phyloP scores from a whole-genome alignment of 225 moss, liverwort and hornwort genomes.

The Lunularia cruciata region DNA sequence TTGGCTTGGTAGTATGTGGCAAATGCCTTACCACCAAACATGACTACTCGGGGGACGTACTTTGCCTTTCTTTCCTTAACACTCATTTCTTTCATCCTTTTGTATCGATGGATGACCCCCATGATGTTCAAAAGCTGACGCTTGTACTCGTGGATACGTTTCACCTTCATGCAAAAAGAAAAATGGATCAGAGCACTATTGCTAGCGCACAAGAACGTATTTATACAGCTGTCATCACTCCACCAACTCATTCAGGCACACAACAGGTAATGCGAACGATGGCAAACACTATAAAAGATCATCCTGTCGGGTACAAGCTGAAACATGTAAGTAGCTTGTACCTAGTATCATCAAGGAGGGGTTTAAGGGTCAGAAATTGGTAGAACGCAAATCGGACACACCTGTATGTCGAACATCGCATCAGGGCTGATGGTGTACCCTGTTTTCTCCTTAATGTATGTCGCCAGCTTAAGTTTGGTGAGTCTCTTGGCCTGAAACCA shows the following conservation, averaged over 20 bases:
- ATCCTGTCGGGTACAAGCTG: too few relatives aligned
- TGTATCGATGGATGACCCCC: conserved; percentile 89
- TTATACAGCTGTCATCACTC: not conserved
- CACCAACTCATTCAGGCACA: not conserved
- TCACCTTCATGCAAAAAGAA: conserved; percentile 53
- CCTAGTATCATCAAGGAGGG: too few relatives aligned
- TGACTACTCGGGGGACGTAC: conserved; percentile 85
- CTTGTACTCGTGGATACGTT: conserved; percentile 97
- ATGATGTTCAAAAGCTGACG: conserved; percentile 95
- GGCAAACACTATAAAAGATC: not conserved
- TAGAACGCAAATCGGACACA: conserved; percentile 12
- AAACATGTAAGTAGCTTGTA: too few relatives aligned
- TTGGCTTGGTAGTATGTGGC: conserved; percentile 91
- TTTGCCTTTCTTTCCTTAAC: conserved; percentile 61
- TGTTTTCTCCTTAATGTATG: conserved; percentile 72
- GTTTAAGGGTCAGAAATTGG: too few relatives aligned
- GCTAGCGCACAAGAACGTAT: too few relatives aligned
- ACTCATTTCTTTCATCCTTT: conserved; percentile 85
- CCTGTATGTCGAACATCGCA: conserved; percentile 91
- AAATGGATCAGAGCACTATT: not conserved
- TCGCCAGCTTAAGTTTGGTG: conserved; percentile 65
- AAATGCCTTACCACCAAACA: conserved; percentile 97
- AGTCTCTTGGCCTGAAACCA: conserved; percentile 74
- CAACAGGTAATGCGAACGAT: not conserved
- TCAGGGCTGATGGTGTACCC: conserved; percentile 72